These are phyloP conservation scores for Camellia japonica DNA, from an alignment of 148 eudicot genomes.

Conservation along the genomic window DNA sequence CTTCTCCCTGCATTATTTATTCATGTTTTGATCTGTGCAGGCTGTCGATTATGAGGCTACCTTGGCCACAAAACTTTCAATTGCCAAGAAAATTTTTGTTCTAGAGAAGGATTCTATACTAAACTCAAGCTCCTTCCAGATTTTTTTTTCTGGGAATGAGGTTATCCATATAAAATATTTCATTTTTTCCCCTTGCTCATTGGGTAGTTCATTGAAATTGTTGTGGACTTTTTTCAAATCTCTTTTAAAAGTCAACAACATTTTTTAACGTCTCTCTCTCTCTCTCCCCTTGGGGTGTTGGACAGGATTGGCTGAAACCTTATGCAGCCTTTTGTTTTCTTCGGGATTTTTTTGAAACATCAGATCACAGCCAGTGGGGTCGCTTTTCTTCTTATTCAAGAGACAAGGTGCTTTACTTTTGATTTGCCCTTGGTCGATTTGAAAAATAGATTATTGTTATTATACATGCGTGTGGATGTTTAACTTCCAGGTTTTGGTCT, in stretches of 20 bases:
- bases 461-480: no score
- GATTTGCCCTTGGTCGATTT: neutral
- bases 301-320: conserved; percentile 92
- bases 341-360: conserved; percentile 92
- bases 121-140: conserved; percentile 61
- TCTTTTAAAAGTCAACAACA: neutral
- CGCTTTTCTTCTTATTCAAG: conserved; percentile 68
- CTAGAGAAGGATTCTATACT: conserved; percentile 68
- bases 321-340: conserved; percentile 96
- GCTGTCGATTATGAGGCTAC: conserved; percentile 92
- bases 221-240: neutral
- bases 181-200: neutral
- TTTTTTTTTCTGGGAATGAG: conserved; percentile 78
- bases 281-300: conserved; percentile 10
- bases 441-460: neutral
- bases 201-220: neutral
- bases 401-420: conserved; percentile 53
- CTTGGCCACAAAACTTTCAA: conserved; percentile 76
- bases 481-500: no score
- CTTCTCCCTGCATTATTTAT: neutral
- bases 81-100: conserved; percentile 74
- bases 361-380: conserved; percentile 98
- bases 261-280: neutral
- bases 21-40: conserved; percentile 36
- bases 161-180: conserved; percentile 28